These are phyloP conservation scores for Populus davidiana DNA, from an alignment of 345 rosid genomes.

Conservation along the genomic window DNA sequence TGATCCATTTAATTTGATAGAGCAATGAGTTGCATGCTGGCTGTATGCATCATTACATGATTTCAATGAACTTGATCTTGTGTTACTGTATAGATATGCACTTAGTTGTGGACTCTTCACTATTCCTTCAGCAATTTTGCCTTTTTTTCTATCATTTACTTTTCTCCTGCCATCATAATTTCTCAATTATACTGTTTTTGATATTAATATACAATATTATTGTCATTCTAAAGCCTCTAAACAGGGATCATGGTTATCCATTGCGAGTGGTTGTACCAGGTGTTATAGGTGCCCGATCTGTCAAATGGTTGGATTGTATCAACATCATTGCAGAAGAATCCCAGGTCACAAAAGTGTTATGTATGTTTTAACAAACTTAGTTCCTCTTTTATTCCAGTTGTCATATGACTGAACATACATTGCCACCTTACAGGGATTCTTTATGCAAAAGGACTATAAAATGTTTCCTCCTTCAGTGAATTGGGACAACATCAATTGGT, in stretches of 20 bases:
- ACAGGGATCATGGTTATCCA: slow-evolving; percentile 94
- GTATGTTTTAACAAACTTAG: background rate
- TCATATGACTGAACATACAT: slow-evolving; percentile 3
- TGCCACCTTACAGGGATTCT: slow-evolving; percentile 64
- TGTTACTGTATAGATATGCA: no score
- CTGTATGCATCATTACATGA: no score
- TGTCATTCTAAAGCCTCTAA: slow-evolving; percentile 55
- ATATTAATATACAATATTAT: slow-evolving; percentile 1
- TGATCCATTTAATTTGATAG: no score
- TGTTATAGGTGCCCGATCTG: slow-evolving; percentile 97
- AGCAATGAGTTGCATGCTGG: no score
- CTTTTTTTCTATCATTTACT: no score
- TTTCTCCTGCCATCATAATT: background rate
- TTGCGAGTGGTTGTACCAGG: slow-evolving; percentile 90
- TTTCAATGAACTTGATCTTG: no score
- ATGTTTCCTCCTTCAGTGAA: slow-evolving; percentile 97
- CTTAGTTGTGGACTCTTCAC: no score
- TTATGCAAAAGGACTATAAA: slow-evolving; percentile 96
- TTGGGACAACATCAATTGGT: slow-evolving; percentile 91
- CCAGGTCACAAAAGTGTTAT: slow-evolving; percentile 48
- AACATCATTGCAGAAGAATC: slow-evolving; percentile 75
- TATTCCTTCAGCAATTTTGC: no score
- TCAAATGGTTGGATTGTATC: slow-evolving; percentile 93
- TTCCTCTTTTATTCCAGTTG: slow-evolving; percentile 2
- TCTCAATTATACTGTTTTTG: slow-evolving; percentile 1